These are phyloP conservation scores for Plasmodium gonderi DNA, from an alignment of 169 alveolate genomes.

Conservation along the genomic window DNA sequence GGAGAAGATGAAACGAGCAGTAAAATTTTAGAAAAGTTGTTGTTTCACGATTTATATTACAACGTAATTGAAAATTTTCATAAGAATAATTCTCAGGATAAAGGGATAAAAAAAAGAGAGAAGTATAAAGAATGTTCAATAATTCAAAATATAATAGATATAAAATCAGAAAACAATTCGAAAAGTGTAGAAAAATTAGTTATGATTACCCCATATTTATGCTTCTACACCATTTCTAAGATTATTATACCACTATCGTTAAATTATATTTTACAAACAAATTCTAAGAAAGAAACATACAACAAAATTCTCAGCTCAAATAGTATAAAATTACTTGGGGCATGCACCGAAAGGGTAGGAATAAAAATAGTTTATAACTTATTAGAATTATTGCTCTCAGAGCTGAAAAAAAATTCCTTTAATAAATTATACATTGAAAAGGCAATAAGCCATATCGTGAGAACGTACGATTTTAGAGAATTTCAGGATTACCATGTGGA, in stretches of 20 bases:
- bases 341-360: constrained; percentile 41
- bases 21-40: constrained; percentile 30
- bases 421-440: constrained; percentile 70
- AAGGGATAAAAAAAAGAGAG: not conserved
- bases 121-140: not conserved
- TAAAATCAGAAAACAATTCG: constrained; percentile 60
- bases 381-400: constrained; percentile 9
- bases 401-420: constrained; percentile 49
- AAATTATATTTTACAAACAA: constrained; percentile 56
- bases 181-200: constrained; percentile 37
- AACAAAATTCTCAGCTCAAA: constrained; percentile 37
- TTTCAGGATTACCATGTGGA: not conserved
- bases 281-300: constrained; percentile 61
- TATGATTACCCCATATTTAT: constrained; percentile 13
- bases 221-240: constrained; percentile 38
- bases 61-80: not conserved
- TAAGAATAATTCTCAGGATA: not conserved
- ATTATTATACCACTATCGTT: constrained; percentile 41
- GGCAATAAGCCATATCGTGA: constrained; percentile 35
- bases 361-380: constrained; percentile 33
- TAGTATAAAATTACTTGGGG: constrained; percentile 52
- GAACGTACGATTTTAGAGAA: constrained; percentile 54
- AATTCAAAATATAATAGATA: constrained; percentile 55
- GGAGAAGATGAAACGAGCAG: not conserved
- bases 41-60: constrained; percentile 54